Evolutionary conservation across 2,329 filamentous ascomycete species (phyloP).

Genomic region (Aspergillus persii): DNA sequence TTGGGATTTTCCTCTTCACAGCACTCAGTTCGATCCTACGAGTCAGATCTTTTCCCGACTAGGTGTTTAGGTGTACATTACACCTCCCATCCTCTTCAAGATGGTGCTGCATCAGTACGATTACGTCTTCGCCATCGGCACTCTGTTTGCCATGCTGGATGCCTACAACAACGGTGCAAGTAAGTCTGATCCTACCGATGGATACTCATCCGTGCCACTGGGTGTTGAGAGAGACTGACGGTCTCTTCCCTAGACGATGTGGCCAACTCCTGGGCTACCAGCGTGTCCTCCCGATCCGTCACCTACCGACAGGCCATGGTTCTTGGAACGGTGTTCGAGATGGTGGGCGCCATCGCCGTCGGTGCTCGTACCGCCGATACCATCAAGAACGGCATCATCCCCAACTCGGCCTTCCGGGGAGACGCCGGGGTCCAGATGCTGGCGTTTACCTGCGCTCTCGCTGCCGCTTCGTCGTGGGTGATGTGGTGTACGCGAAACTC

Average conservation of each 20-base stretch:
- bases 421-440: conserved; percentile 67
- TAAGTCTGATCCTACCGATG: conserved; percentile 44
- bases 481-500: conserved; percentile 77
- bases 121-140: conserved; percentile 74
- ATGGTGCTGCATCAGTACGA: conserved; percentile 63
- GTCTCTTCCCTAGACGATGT: conserved; percentile 61
- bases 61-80: neutral
- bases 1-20: neutral
- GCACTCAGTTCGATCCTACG: neutral
- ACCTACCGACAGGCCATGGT: conserved; percentile 35
- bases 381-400: conserved; percentile 77
- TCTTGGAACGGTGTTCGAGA: conserved; percentile 64
- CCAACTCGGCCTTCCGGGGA: conserved; percentile 55
- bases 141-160: conserved; percentile 71
- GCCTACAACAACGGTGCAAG: conserved; percentile 78
- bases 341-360: conserved; percentile 65
- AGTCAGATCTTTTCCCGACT: neutral
- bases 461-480: conserved; percentile 58
- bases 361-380: conserved; percentile 70
- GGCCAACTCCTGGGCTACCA: conserved; percentile 79
- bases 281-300: conserved; percentile 71
- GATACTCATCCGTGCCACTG: neutral
- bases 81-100: conserved; percentile 29
- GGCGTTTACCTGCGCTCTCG: conserved; percentile 43
- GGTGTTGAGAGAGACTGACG: neutral